Conservation (phyloP, 257 asterid species). For the Lithospermum erythrorhizon region DNA sequence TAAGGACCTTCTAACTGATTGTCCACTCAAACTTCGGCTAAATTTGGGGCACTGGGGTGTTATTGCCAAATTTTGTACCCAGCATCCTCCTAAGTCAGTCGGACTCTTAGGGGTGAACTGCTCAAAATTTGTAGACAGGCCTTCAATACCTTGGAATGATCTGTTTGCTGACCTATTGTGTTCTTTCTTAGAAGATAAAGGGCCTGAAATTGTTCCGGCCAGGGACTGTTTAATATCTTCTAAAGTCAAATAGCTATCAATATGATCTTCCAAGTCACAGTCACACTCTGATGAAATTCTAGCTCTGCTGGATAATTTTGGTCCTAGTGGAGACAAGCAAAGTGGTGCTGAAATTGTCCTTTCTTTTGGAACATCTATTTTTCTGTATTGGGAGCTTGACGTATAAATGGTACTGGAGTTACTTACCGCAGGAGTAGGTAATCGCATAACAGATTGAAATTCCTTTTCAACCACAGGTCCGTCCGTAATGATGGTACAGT, state of each 20-base stretch:
- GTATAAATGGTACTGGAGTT: conserved; percentile 17
- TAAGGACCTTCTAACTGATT: conserved; percentile 69
- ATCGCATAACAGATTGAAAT: conserved; percentile 10
- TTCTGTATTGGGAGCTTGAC: conserved; percentile 21
- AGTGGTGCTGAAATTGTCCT: conserved; percentile 32
- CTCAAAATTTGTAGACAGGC: conserved; percentile 36
- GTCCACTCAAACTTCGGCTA: conserved; percentile 50
- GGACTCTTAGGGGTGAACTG: conserved; percentile 39
- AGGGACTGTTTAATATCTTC: conserved; percentile 63
- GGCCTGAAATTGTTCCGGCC: conserved; percentile 40
- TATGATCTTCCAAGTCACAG: conserved; percentile 27
- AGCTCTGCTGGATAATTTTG: conserved; percentile 38
- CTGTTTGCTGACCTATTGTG: conserved; percentile 14
- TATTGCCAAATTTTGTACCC: conserved; percentile 19
- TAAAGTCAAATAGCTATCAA: conserved; percentile 39
- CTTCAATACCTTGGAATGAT: conserved; percentile 36
- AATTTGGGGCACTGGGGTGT: conserved; percentile 37
- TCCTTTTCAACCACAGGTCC: conserved; percentile 40
- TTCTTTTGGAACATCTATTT: conserved; percentile 20
- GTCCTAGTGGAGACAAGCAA: conserved; percentile 80
- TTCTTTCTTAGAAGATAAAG: conserved; percentile 25
- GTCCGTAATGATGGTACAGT: conserved; percentile 31
- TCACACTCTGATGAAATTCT: conserved; percentile 18
- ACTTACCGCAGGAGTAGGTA: conserved; percentile 22
- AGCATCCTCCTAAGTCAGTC: conserved; percentile 22